A percentile compares a stretch with the other conserved stretches of the same genome.
phyloP scores from a whole-genome alignment of 129 eudicot species.

The Lactuca saligna region DNA sequence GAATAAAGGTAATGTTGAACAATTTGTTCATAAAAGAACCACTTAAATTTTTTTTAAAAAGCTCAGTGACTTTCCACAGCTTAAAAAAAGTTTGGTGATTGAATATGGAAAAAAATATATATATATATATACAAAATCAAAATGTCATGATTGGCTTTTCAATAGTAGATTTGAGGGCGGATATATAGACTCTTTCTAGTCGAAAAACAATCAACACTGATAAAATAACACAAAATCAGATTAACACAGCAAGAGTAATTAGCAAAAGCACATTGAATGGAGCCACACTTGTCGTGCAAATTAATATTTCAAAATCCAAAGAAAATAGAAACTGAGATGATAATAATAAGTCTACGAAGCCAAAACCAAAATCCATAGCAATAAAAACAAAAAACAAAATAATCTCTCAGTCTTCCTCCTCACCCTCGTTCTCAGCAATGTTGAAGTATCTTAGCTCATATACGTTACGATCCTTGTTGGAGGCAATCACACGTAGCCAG shows the following conservation, averaged over 20 bases:
- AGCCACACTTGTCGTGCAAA: slow-evolving; percentile 25
- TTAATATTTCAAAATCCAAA: slow-evolving; percentile 24
- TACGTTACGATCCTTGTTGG: slow-evolving; percentile 48
- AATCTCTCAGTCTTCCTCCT: slow-evolving; percentile 41
- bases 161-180: neutral
- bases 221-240: neutral
- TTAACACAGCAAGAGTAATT: neutral
- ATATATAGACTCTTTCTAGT: too few relatives aligned
- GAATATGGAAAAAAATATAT: too few relatives aligned
- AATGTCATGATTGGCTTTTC: neutral
- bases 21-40: too few relatives aligned
- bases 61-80: too few relatives aligned
- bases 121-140: neutral
- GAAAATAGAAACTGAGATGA: neutral
- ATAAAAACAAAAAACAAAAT: neutral
- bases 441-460: slow-evolving; percentile 48
- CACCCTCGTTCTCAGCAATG: slow-evolving; percentile 55
- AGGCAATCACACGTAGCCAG: slow-evolving; percentile 50
- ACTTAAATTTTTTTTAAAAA: too few relatives aligned
- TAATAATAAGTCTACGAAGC: slow-evolving; percentile 12
- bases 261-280: slow-evolving; percentile 1
- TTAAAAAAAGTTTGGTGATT: too few relatives aligned
- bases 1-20: too few relatives aligned
- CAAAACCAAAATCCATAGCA: slow-evolving; percentile 10
- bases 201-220: neutral